Evolutionary conservation across 2,329 filamentous ascomycete species (phyloP).

Genomic region (Talaromyces sp.): DNA sequence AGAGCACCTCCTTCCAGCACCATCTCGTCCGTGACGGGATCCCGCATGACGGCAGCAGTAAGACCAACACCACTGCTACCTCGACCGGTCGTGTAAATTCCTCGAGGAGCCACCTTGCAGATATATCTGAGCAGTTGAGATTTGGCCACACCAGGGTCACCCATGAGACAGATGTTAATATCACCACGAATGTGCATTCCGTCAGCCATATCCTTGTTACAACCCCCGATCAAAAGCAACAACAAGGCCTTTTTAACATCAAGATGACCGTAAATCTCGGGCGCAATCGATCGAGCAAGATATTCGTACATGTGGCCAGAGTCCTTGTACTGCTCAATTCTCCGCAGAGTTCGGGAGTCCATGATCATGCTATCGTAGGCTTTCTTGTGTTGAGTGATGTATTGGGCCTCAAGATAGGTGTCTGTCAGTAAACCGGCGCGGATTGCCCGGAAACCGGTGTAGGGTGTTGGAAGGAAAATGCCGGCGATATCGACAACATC

Average conservation of each 20-base stretch:
- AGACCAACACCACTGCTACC: slow-evolving; percentile 77
- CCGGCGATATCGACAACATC: slow-evolving; percentile 92
- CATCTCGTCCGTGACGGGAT: slow-evolving; percentile 73
- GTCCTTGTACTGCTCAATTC: slow-evolving; percentile 79
- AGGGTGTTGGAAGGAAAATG: slow-evolving; percentile 93
- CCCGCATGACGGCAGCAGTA: slow-evolving; percentile 74
- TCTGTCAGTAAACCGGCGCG: slow-evolving; percentile 93
- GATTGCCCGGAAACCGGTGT: slow-evolving; percentile 98
- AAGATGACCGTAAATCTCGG: slow-evolving; percentile 92
- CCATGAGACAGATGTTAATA: slow-evolving; percentile 98
- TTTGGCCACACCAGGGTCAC: slow-evolving; percentile 98
- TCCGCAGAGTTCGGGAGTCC: slow-evolving; percentile 70
- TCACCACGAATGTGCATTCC: slow-evolving; percentile 99
- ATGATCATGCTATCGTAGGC: slow-evolving; percentile 89
- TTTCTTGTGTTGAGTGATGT: slow-evolving; percentile 94
- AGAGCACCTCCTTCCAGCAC: slow-evolving; percentile 75
- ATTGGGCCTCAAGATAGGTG: slow-evolving; percentile 91
- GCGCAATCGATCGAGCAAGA: slow-evolving; percentile 90
- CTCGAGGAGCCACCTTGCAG: slow-evolving; percentile 91
- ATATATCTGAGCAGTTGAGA: slow-evolving; percentile 98
- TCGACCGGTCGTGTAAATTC: slow-evolving; percentile 77
- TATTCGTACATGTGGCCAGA: slow-evolving; percentile 94
- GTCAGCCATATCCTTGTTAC: slow-evolving; percentile 93
- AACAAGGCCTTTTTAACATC: slow-evolving; percentile 98
- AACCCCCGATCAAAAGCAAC: slow-evolving; percentile 91